Evolutionary conservation across 129 eudicot genomes (phyloP), one percentile per base, ranked within the genome.

Genomic region (Erigeron canadensis): DNA sequence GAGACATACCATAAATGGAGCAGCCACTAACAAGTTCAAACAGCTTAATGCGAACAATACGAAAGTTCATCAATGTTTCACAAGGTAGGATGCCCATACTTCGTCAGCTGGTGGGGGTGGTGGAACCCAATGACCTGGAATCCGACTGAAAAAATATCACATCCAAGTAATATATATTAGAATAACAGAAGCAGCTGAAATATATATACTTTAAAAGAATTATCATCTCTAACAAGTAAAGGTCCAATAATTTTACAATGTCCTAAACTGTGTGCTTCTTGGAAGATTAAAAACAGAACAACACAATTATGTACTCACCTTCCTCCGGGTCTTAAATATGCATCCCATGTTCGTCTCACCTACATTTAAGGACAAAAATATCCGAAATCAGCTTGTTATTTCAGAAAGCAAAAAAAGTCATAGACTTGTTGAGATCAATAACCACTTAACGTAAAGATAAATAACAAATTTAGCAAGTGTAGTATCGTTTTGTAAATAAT

Each of bases 101-200:
- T 85, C 89, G 77, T 94, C 90, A 45, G 93, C 83, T 11, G 98
- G 98, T 59, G 95, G 90, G 60, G 98, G 91, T 10, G 91, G 87
- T 71, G 89, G 90, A 79, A 94, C 87, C 98, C 98, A 94, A 68
- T 94, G 98, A 40, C 97, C 97, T 8, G 98, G 98, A 75, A 94
- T 94, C 63, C 98, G 91, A 82, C 97, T 94, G 92, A 75, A 78
- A 73, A 51, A 72, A 19, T 16, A 12, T 48, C 54, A 2, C 47
- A 70, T 18, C 5, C 18, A 42, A 62, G 73, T 48, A 67, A 59
- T 34, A 54, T 37, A 10, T 65, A 16, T 16, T 9, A 37, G 23
- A 65, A 40, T 45, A 65, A 40, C 1, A 13, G 23, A 38, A 66
- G 50, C 41, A n/a, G 18, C 65, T 23, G 5, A 23, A 38, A 60